phyloP scores from a whole-genome alignment of 75 land plant genomes.

The Isoetes taiwanensis region DNA sequence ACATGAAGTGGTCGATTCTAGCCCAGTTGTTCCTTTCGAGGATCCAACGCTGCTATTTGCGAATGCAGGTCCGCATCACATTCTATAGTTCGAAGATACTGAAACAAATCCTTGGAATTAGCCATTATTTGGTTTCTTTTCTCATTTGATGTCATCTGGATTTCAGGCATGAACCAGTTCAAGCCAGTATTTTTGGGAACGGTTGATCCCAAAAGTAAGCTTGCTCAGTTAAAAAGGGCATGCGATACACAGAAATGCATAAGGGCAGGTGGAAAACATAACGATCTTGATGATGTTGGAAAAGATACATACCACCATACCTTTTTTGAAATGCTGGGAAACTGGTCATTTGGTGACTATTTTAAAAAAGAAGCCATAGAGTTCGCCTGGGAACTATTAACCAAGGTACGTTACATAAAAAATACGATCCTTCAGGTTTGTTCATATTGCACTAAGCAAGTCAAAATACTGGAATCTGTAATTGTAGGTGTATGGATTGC shows the following conservation, averaged over 20 bases:
- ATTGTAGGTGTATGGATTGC: slow-evolving; percentile 63
- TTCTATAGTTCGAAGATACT: neutral
- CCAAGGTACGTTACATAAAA: slow-evolving; percentile 30
- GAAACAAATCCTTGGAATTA: neutral
- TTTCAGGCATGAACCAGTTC: slow-evolving; percentile 88
- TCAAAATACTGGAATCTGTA: too few species aligned
- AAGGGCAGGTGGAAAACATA: slow-evolving; percentile 96
- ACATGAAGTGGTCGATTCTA: slow-evolving; percentile 57
- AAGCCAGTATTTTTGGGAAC: slow-evolving; percentile 85
- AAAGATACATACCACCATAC: slow-evolving; percentile 97
- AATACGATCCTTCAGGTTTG: neutral
- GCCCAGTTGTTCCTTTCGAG: slow-evolving; percentile 78
- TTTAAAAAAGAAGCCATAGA: slow-evolving; percentile 79
- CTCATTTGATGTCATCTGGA: neutral
- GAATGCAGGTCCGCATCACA: slow-evolving; percentile 53
- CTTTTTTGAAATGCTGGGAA: slow-evolving; percentile 96
- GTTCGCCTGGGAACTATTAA: slow-evolving; percentile 95
- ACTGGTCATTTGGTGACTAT: slow-evolving; percentile 97
- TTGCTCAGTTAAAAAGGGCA: slow-evolving; percentile 63
- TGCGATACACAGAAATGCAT: slow-evolving; percentile 95
- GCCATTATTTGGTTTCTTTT: neutral
- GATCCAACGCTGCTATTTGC: slow-evolving; percentile 94
- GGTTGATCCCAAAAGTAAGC: slow-evolving; percentile 49
- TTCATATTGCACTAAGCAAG: too few species aligned
- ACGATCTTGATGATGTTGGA: slow-evolving; percentile 94